Percentiles rank a stretch among this genome's conserved stretches.
Conservation (phyloP, 495 filamentous ascomycete species). For the Penicillium bialowiezense region DNA sequence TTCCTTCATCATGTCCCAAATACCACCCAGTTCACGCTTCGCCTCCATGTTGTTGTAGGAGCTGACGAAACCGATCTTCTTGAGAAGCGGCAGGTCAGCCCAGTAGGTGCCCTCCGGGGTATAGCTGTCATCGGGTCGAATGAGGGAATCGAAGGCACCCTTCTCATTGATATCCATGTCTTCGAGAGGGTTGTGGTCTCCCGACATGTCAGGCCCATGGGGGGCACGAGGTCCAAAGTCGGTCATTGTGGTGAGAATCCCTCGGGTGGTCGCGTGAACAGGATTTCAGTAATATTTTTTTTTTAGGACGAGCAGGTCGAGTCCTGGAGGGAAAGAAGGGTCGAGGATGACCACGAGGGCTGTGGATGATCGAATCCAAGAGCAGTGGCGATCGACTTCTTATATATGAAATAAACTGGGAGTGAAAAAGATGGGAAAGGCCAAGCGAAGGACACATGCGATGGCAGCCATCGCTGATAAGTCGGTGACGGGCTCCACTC, state of each 20-base stretch:
- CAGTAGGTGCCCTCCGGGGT: constrained; percentile 79
- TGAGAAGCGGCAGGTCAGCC: constrained; percentile 69
- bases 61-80: constrained; percentile 70
- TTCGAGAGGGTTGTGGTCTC: constrained; percentile 48
- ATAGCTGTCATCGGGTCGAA: constrained; percentile 82
- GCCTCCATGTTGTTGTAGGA: constrained; percentile 64
- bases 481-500: constrained; percentile 17
- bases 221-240: constrained; percentile 56
- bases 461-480: constrained; percentile 26
- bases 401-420: constrained; percentile 9
- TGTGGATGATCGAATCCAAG: constrained; percentile 14
- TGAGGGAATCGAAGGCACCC: constrained; percentile 68
- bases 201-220: constrained; percentile 55
- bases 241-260: constrained; percentile 24
- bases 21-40: constrained; percentile 56
- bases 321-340: neutral
- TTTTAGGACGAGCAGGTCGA: no score
- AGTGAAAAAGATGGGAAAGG: constrained; percentile 3
- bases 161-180: constrained; percentile 62
- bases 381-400: constrained; percentile 14
- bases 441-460: constrained; percentile 20
- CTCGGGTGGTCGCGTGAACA: constrained; percentile 10
- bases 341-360: constrained; percentile 1
- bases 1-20: constrained; percentile 73
- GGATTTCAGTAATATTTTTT: no score